Percentiles rank a stretch among this genome's conserved stretches.
phyloP scores from a whole-genome alignment of 140 eudicot species.

The Anethum foeniculum region DNA sequence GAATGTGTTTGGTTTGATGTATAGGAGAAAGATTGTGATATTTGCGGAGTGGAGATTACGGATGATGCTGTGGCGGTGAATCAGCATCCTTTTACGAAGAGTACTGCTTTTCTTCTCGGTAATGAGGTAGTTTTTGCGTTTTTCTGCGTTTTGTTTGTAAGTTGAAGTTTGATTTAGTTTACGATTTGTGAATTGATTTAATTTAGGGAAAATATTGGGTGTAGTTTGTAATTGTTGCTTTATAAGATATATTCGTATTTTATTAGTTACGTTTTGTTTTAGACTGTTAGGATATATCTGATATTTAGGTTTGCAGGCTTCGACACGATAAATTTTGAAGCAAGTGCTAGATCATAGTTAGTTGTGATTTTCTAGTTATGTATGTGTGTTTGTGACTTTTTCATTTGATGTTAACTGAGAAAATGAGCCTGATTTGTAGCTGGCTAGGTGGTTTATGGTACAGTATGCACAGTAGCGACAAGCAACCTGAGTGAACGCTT shows the following conservation, averaged over 20 bases:
- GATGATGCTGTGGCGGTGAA: slow-evolving; percentile 58
- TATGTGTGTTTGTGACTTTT: not conserved
- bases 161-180: not conserved
- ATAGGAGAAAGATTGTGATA: slow-evolving; percentile 75
- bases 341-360: not conserved
- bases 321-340: not conserved
- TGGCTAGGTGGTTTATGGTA: not conserved
- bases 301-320: not conserved
- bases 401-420: not conserved
- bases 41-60: slow-evolving; percentile 93
- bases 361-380: not conserved
- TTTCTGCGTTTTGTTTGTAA: not conserved
- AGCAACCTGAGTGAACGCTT: not conserved
- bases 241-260: not conserved
- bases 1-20: not conserved
- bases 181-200: not conserved
- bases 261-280: no score
- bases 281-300: not conserved
- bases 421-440: not conserved
- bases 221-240: not conserved
- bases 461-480: not conserved
- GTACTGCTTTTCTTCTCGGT: slow-evolving; percentile 88
- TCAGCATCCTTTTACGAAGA: slow-evolving; percentile 69
- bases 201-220: not conserved
- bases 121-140: slow-evolving; percentile 50